Evolutionary conservation across 2,329 filamentous ascomycete genomes (phyloP).

Genomic region (Neofusicoccum laricinum): DNA sequence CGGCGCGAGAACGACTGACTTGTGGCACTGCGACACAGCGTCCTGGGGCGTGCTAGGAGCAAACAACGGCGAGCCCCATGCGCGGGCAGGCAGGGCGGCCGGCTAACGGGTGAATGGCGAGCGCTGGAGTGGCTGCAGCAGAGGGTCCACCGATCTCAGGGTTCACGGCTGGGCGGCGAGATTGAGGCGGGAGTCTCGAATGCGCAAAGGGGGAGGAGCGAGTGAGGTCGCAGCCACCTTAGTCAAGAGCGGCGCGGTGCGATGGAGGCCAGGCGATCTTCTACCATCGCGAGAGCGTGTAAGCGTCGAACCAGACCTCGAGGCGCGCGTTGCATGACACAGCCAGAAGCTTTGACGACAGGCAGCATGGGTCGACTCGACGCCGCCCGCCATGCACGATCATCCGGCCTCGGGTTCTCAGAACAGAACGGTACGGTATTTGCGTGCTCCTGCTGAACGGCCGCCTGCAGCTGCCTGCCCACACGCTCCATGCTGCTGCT

Average conservation of each 20-base stretch:
- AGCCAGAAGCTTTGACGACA: constrained; percentile 10
- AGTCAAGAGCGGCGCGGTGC: constrained; percentile 12
- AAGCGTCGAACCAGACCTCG: constrained; percentile 12
- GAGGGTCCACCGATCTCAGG: constrained; percentile 14
- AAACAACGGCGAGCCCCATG: constrained; percentile 10
- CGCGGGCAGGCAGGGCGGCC: background rate
- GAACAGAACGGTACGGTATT: constrained; percentile 2
- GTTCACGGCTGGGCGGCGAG: constrained; percentile 2
- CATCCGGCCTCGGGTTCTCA: constrained; percentile 8
- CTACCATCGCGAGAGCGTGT: constrained; percentile 11
- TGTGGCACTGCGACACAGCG: constrained; percentile 12
- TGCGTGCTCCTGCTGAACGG: constrained; percentile 10
- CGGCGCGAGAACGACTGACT: constrained; percentile 6
- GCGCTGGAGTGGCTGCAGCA: background rate
- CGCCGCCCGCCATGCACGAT: constrained; percentile 7
- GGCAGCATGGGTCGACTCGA: constrained; percentile 8
- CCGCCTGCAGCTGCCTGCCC: constrained; percentile 2
- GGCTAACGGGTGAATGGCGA: background rate
- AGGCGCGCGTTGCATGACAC: constrained; percentile 13
- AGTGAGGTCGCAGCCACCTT: constrained; percentile 9
- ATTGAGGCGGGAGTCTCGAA: background rate
- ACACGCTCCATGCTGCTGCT: background rate
- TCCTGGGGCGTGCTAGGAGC: constrained; percentile 4
- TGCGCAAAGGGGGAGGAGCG: constrained; percentile 10
- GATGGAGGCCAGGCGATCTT: constrained; percentile 10